Conservation (phyloP, 1,284 basidiomycete species). For the Agroathelia rolfsii region DNA sequence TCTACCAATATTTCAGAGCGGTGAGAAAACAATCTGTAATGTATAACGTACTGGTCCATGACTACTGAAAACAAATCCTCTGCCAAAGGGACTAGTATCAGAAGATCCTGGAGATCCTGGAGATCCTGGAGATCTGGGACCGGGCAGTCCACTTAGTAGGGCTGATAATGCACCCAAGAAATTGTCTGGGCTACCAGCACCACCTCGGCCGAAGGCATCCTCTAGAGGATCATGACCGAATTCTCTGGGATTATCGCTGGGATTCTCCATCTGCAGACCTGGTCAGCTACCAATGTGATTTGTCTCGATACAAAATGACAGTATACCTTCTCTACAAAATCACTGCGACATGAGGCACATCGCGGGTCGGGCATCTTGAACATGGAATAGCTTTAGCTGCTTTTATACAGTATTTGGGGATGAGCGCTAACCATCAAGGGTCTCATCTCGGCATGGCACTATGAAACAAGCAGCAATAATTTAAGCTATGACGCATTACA, state of each 20-base stretch:
- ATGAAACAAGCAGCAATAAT: conserved; percentile 11
- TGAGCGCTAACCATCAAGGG: conserved; percentile 62
- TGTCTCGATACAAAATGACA: conserved; percentile 7
- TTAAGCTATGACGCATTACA: background rate
- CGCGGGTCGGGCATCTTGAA: conserved; percentile 62
- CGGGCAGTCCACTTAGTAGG: background rate
- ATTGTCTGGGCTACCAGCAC: conserved; percentile 28
- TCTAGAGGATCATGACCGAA: conserved; percentile 33
- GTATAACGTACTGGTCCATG: no score
- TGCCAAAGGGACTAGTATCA: no score
- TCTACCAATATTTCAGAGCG: no score
- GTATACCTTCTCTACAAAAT: conserved; percentile 67
- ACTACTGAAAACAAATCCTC: no score
- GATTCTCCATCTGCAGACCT: conserved; percentile 52
- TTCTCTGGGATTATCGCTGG: conserved; percentile 59
- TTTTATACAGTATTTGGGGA: background rate
- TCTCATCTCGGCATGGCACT: conserved; percentile 74
- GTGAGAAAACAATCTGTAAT: no score
- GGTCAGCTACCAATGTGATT: background rate
- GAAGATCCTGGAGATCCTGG: no score
- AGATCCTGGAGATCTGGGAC: background rate
- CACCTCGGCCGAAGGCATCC: conserved; percentile 21
- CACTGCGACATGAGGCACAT: conserved; percentile 61
- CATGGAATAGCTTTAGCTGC: conserved; percentile 8
- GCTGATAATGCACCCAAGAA: conserved; percentile 32